Percentiles rank a stretch among this genome's conserved stretches.
phyloP scores from a whole-genome alignment of 129 eudicot species.

The Pittosporum tobira region DNA sequence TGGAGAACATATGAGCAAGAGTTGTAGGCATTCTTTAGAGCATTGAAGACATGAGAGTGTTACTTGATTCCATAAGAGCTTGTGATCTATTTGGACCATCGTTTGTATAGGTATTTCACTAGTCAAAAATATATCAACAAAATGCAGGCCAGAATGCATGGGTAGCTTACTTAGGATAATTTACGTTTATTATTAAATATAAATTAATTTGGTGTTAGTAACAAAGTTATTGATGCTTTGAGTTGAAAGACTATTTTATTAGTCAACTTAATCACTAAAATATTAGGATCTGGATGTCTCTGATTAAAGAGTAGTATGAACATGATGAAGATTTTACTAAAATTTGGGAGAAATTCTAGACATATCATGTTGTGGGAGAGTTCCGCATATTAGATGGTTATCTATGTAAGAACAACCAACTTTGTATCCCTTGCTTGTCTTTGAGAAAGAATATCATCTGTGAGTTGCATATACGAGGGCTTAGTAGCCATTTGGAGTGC shows the following conservation, averaged over 20 bases:
- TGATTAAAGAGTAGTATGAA: background rate
- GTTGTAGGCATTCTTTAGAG: background rate
- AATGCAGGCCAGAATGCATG: background rate
- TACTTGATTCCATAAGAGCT: too few relatives aligned
- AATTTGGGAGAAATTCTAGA: background rate
- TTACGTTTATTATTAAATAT: background rate
- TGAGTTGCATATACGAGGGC: background rate
- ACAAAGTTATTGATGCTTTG: background rate
- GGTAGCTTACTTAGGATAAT: too few relatives aligned
- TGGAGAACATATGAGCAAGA: too few relatives aligned
- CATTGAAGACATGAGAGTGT: too few relatives aligned
- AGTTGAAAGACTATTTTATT: background rate
- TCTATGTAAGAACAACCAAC: background rate
- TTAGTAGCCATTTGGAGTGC: background rate
- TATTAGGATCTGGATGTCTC: background rate
- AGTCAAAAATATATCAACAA: background rate
- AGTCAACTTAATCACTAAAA: background rate
- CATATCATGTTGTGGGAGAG: background rate
- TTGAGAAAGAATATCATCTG: background rate
- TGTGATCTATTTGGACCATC: too few relatives aligned
- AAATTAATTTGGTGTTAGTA: background rate
- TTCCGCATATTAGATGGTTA: background rate
- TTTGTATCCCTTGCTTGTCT: background rate
- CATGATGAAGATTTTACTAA: background rate
- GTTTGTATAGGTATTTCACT: too few relatives aligned